Evolutionary conservation across 331 rosid species (phyloP), one percentile per base, ranked within the genome.

Genomic region (Saraca asoca): DNA sequence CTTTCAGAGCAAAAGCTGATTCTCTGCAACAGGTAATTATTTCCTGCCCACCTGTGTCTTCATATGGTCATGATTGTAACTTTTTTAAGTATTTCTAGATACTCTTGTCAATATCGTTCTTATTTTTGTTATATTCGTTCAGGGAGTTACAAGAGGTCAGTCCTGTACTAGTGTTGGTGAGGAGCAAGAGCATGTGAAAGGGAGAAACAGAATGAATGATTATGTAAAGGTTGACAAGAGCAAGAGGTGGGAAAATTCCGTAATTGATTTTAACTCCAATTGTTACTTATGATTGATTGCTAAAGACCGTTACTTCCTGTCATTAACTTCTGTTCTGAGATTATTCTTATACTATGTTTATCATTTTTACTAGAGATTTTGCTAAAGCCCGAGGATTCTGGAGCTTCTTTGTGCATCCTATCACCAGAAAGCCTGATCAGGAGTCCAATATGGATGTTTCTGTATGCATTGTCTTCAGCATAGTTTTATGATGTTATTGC

Each of bases 1-100:
- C 99, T 62, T 94, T 90, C 68, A 84, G 96, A 78, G 95, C 99
- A 53, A 94, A 90, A 82, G 96, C 96, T 55, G 97, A 85, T 58
- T 88, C 86, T 56, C 92, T 94, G 67, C 89, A 76, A 69, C 91
- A 83, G 88, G 99, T 88, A 68, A 24, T 75, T 59, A 53, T 18
- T 64, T 49, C 64, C 5, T 42, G 24, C 56, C n/a, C 31, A 24
- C 24, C 33, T 59, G 18, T 24, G 68, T 41, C 51, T 50, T 17
- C 20, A 50, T 20, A 57, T 62, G 16, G 49, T 29, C 34, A 17
- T 9, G 46, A 66, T 45, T 68, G 63, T 31, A 59, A 42, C 31
- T 33, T 33, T 51, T 39, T 62, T 52, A 51, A 70, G 24, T 24
- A 50, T 69, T 49, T 67, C 18, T 64, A 9, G 53, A 63, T 59